Percentiles rank a stretch among this genome's conserved stretches.
phyloP scores from a whole-genome alignment of 2,329 filamentous ascomycete genomes.

The Colletotrichum shisoi region DNA sequence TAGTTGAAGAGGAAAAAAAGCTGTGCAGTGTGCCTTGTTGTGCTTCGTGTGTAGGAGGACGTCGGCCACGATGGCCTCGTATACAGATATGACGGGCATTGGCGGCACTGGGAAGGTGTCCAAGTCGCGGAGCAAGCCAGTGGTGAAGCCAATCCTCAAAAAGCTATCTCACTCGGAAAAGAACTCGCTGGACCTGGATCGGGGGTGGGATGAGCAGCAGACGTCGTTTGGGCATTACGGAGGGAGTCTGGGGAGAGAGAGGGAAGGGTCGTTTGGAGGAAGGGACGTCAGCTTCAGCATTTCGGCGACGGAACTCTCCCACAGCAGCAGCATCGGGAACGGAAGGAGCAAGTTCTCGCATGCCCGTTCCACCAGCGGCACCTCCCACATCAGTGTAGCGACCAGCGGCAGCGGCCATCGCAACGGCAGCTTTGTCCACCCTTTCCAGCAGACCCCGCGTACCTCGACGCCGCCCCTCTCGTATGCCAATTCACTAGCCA shows the following conservation, averaged over 20 bases:
- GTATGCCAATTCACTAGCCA: slow-evolving; percentile 65
- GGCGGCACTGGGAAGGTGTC: slow-evolving; percentile 50
- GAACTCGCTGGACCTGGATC: slow-evolving; percentile 69
- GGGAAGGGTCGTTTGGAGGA: slow-evolving; percentile 40
- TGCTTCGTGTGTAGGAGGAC: not conserved
- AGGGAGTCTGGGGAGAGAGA: slow-evolving; percentile 43
- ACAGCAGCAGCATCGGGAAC: slow-evolving; percentile 34
- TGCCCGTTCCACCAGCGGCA: slow-evolving; percentile 65
- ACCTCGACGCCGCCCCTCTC: slow-evolving; percentile 67
- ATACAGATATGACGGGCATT: slow-evolving; percentile 46
- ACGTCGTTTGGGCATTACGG: slow-evolving; percentile 33
- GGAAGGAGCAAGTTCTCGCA: slow-evolving; percentile 59
- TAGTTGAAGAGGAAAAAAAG: not conserved
- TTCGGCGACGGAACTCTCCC: slow-evolving; percentile 47
- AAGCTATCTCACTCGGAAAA: slow-evolving; percentile 67
- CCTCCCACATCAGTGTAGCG: slow-evolving; percentile 64
- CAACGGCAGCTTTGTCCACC: slow-evolving; percentile 65
- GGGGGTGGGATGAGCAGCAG: slow-evolving; percentile 48
- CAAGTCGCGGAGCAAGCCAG: slow-evolving; percentile 58
- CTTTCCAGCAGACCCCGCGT: slow-evolving; percentile 70
- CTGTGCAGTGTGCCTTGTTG: not conserved
- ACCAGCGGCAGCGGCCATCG: slow-evolving; percentile 61
- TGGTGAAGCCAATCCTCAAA: slow-evolving; percentile 69
- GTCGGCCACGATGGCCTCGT: slow-evolving; percentile 48
- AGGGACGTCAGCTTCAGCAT: slow-evolving; percentile 59